These are phyloP conservation scores for Urostyla sp. DNA, from an alignment of 73 alveolate genomes.

Conservation along the genomic window DNA sequence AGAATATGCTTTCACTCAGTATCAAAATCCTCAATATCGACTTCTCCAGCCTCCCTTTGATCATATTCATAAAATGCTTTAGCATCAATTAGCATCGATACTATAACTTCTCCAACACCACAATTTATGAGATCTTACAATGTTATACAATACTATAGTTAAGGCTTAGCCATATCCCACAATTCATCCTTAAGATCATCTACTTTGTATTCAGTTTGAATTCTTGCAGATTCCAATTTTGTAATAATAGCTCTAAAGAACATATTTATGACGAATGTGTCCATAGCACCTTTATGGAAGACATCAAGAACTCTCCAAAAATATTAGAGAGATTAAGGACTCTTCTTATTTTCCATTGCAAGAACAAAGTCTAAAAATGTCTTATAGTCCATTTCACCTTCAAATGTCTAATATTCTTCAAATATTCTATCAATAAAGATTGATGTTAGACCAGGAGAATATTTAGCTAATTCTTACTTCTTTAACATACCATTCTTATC, in stretches of 20 bases:
- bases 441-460: slow-evolving; percentile 89
- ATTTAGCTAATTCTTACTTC: slow-evolving; percentile 87
- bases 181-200: slow-evolving; percentile 96
- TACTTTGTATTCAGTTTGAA: slow-evolving; percentile 87
- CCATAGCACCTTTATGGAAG: slow-evolving; percentile 91
- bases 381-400: slow-evolving; percentile 98
- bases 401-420: slow-evolving; percentile 95
- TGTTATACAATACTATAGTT: slow-evolving; percentile 82
- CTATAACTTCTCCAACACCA: slow-evolving; percentile 89
- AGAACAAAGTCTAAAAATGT: slow-evolving; percentile 97
- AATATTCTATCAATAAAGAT: slow-evolving; percentile 95
- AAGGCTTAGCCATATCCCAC: slow-evolving; percentile 96
- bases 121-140: slow-evolving; percentile 82
- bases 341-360: slow-evolving; percentile 99
- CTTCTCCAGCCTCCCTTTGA: slow-evolving; percentile 97
- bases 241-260: slow-evolving; percentile 87
- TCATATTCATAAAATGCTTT: slow-evolving; percentile 99
- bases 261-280: slow-evolving; percentile 95
- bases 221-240: slow-evolving; percentile 85
- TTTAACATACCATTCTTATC: slow-evolving; percentile 97
- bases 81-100: slow-evolving; percentile 96
- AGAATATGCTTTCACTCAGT: too few species aligned
- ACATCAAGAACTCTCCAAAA: slow-evolving; percentile 92
- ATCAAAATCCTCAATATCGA: slow-evolving; percentile 88
- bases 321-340: slow-evolving; percentile 87